Evolutionary conservation across 1,139 yeast genomes (phyloP).

Genomic region (Kazachstania sp.): DNA sequence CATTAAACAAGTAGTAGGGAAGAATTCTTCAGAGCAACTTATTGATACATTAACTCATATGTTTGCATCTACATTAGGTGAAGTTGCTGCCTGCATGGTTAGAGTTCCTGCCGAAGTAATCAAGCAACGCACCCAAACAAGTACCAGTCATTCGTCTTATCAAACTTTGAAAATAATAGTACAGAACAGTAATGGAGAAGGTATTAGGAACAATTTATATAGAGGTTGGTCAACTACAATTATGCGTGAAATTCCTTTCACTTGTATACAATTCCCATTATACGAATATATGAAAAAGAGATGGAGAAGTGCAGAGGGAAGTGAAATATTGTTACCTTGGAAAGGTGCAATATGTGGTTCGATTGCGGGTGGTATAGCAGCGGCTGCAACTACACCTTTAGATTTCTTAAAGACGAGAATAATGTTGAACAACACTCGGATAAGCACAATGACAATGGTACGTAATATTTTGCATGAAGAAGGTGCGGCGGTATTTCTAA

Average conservation of each 20-base stretch:
- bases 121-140: constrained; percentile 88
- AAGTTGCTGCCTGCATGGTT: constrained; percentile 83
- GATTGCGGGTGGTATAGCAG: constrained; percentile 90
- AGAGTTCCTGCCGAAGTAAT: constrained; percentile 96
- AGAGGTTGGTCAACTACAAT: constrained; percentile 92
- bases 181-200: constrained; percentile 61
- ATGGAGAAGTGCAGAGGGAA: constrained; percentile 35
- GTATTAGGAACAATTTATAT: constrained; percentile 66
- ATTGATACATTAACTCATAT: constrained; percentile 54
- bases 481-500: constrained; percentile 59
- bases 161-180: constrained; percentile 58
- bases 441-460: constrained; percentile 42
- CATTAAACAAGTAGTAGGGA: constrained; percentile 20
- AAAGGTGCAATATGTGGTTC: constrained; percentile 95
- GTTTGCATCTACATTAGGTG: constrained; percentile 87
- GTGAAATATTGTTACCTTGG: constrained; percentile 43
- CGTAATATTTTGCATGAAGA: constrained; percentile 48
- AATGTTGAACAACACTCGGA: constrained; percentile 58
- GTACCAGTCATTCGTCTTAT: constrained; percentile 45
- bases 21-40: constrained; percentile 28
- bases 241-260: constrained; percentile 91
- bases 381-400: constrained; percentile 86
- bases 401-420: constrained; percentile 88
- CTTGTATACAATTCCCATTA: constrained; percentile 88
- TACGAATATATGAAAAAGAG: constrained; percentile 69